These are phyloP conservation scores for Tylopilus vinaceipallidus DNA, from an alignment of 768 basidiomycete genomes.

Conservation along the genomic window DNA sequence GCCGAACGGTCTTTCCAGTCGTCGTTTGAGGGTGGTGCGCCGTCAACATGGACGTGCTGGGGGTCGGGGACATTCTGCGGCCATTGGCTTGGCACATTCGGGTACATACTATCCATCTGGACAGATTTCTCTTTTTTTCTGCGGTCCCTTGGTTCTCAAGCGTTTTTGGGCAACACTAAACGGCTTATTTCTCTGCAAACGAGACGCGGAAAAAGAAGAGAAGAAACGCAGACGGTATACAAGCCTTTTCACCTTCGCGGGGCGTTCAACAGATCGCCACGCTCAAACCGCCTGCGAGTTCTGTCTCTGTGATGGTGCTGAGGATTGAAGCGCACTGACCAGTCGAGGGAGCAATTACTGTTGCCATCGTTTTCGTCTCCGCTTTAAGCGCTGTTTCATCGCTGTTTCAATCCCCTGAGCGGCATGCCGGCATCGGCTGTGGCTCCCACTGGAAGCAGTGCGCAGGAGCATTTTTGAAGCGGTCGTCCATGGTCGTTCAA, in stretches of 20 bases:
- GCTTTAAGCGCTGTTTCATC: constrained; percentile 27
- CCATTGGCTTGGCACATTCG: constrained; percentile 43
- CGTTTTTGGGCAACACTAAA: constrained; percentile 42
- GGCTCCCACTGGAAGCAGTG: constrained; percentile 20
- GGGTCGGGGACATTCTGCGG: constrained; percentile 37
- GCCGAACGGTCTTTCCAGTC: constrained; percentile 40
- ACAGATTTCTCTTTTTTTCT: constrained; percentile 40
- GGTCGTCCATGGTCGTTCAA: constrained; percentile 22
- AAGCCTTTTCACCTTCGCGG: constrained; percentile 41
- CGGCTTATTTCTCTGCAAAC: constrained; percentile 46
- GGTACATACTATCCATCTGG: constrained; percentile 46
- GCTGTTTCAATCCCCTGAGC: constrained; percentile 14
- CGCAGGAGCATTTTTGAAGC: constrained; percentile 18
- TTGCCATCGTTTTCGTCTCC: constrained; percentile 29
- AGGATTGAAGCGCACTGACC: constrained; percentile 36
- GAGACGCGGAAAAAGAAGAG: constrained; percentile 35
- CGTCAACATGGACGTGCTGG: constrained; percentile 34
- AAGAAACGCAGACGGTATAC: constrained; percentile 38
- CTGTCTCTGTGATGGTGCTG: constrained; percentile 40
- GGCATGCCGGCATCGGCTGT: constrained; percentile 29
- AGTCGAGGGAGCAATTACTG: constrained; percentile 23
- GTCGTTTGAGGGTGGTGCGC: constrained; percentile 30
- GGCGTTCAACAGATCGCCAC: constrained; percentile 33
- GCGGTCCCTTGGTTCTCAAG: constrained; percentile 39
- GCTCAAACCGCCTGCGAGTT: constrained; percentile 39